A percentile compares a stretch with the other conserved stretches of the same genome.
These are phyloP conservation scores for Gloeophyllum trabeum DNA, from an alignment of 768 basidiomycete species.

Conservation along the genomic window DNA sequence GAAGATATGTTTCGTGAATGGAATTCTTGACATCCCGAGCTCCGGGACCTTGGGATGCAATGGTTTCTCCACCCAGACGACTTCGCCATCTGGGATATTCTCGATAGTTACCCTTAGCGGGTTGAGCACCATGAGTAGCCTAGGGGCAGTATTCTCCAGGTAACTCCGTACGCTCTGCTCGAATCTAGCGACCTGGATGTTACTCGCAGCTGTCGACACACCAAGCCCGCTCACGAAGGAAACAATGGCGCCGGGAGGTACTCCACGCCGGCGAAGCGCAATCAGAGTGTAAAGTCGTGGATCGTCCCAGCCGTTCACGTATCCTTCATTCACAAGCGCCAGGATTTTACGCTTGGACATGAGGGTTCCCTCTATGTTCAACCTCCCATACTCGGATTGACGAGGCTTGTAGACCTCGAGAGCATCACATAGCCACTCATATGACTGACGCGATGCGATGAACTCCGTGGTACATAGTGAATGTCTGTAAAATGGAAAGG, in stretches of 20 bases:
- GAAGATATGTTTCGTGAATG: conserved; percentile 82
- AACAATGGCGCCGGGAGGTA: conserved; percentile 93
- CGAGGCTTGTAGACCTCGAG: conserved; percentile 95
- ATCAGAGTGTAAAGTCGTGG: conserved; percentile 95
- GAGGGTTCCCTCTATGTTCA: conserved; percentile 89
- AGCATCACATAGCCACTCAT: conserved; percentile 98
- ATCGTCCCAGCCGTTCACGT: conserved; percentile 94
- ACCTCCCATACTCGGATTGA: conserved; percentile 93
- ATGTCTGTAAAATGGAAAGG: conserved; percentile 42
- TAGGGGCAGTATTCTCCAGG: conserved; percentile 79
- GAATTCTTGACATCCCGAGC: conserved; percentile 71
- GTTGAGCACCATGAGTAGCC: conserved; percentile 82
- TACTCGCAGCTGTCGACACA: conserved; percentile 75
- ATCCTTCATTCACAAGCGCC: conserved; percentile 71
- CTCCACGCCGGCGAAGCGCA: conserved; percentile 86
- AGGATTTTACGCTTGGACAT: conserved; percentile 95
- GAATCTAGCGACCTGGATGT: conserved; percentile 82
- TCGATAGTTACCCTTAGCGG: conserved; percentile 89
- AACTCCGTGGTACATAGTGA: conserved; percentile 96
- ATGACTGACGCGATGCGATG: conserved; percentile 89
- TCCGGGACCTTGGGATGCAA: conserved; percentile 89
- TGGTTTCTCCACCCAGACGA: conserved; percentile 77
- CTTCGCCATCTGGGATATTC: conserved; percentile 81
- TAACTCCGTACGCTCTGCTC: conserved; percentile 84
- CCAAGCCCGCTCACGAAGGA: conserved; percentile 92